Conservation (phyloP, 352 stramenopile genomes). For the Thalassiosira exigua region DNA sequence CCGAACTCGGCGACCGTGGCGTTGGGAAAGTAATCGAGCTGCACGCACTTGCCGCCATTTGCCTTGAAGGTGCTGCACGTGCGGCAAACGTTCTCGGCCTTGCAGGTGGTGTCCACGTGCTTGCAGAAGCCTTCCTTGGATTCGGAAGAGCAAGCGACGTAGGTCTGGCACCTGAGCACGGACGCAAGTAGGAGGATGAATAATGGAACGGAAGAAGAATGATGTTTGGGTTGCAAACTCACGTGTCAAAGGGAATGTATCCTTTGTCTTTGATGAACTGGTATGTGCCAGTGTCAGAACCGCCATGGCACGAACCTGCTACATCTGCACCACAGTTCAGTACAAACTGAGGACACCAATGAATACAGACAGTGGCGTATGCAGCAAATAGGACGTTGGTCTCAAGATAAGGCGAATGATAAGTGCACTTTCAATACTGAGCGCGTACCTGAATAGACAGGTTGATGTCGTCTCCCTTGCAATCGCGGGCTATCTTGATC, state of each 20-base stretch:
- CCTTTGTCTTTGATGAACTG: slow-evolving; percentile 86
- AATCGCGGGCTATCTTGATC: slow-evolving; percentile 83
- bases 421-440: too few relatives aligned
- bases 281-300: slow-evolving; percentile 88
- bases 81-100: slow-evolving; percentile 90
- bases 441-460: slow-evolving; percentile 60
- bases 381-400: too few relatives aligned
- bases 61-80: slow-evolving; percentile 87
- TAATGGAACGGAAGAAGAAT: background rate
- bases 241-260: slow-evolving; percentile 92
- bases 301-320: slow-evolving; percentile 81
- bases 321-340: slow-evolving; percentile 77
- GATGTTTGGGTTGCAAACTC: slow-evolving; percentile 3
- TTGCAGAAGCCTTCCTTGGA: slow-evolving; percentile 83
- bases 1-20: slow-evolving; percentile 95
- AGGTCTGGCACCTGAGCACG: slow-evolving; percentile 87
- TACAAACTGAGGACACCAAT: slow-evolving; percentile 71
- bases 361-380: too few relatives aligned
- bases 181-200: background rate
- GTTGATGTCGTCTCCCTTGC: slow-evolving; percentile 76
- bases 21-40: slow-evolving; percentile 93
- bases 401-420: too few relatives aligned
- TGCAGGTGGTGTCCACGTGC: slow-evolving; percentile 86
- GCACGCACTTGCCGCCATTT: slow-evolving; percentile 86
- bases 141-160: slow-evolving; percentile 88